Evolutionary conservation across 1,284 basidiomycete genomes (phyloP), one percentile per base, ranked within the genome.

Genomic region (Melampsora medusae): DNA sequence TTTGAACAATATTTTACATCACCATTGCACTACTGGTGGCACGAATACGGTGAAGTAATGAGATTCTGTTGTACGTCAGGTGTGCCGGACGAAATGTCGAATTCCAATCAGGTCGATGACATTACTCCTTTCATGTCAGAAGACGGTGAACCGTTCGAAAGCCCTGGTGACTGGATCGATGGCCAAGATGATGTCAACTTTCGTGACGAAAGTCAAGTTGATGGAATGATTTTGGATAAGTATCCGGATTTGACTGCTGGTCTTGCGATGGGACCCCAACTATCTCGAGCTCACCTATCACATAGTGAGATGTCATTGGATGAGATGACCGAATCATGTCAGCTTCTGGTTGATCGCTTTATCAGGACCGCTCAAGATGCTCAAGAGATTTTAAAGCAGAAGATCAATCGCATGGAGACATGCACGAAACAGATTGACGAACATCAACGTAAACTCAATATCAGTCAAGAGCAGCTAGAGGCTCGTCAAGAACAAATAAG

Each of bases 171-270:
- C 22, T 59, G 56, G 56, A 16, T 16, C 12, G 56, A 59, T 17
- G 28, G 56, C 4, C 22, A 59, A 28, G 28, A 22, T 59, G 56
- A 59, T 22, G 56, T 59, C 9, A 22, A 59, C 28, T 59, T 59
- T 22, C 56, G 28, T 31, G 56, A 59, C 10, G 56, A 59, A 17
- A 22, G 56, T 14, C n/a, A 59, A 25, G n/a, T 25, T 14, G n/a
- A 12, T 28, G 22, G 19, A 59, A 4, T 4, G 9, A 59, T 10
- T 7, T 31, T 59, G 22, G 56, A 59, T 22, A 59, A 59, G 28
- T 59, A 59, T 59, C 56, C 56, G 17, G 28, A 59, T 59, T 31
- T 59, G 56, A 59, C 10, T 19, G 56, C 56, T 25, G 56, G 56
- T 59, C 56, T 59, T 17, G 12, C 14, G 28, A 7, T 31, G 28